Conservation (phyloP, 352 stramenopile genomes). For the Phytophthora cactorum region DNA sequence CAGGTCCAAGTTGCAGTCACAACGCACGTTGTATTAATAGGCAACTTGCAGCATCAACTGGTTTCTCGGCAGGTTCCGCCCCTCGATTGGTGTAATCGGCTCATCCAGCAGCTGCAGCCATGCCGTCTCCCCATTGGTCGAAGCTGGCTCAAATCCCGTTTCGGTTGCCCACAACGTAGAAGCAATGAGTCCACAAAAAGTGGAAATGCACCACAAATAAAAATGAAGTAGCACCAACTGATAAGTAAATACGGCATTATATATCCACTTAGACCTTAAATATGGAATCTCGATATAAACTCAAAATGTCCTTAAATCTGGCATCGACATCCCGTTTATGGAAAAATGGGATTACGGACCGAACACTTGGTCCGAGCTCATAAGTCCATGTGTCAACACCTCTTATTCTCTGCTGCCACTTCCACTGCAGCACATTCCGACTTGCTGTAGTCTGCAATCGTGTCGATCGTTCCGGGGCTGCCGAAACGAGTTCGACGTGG, state of each 20-base stretch:
- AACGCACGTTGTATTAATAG: conserved; percentile 5
- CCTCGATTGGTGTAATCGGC: conserved; percentile 21
- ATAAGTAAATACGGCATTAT: neutral
- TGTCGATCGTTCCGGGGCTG: neutral
- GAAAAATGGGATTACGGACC: conserved; percentile 7
- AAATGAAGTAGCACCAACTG: neutral
- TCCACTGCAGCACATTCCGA: conserved; percentile 20
- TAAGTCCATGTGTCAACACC: conserved; percentile 11
- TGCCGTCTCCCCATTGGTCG: conserved; percentile 20
- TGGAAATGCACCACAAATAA: conserved; percentile 1
- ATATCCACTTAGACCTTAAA: neutral
- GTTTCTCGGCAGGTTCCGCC: conserved; percentile 24
- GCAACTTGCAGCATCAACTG: conserved; percentile 14
- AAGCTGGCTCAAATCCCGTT: conserved; percentile 15
- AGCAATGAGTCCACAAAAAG: conserved; percentile 30
- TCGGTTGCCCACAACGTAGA: conserved; percentile 21
- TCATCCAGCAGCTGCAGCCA: conserved; percentile 20
- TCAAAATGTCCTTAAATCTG: neutral
- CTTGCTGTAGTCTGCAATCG: conserved; percentile 22
- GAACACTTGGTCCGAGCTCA: conserved; percentile 23
- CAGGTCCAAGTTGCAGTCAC: conserved; percentile 8
- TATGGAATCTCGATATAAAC: neutral
- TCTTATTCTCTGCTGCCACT: conserved; percentile 16
- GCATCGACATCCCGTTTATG: neutral
- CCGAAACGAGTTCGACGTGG: conserved; percentile 15